Percentiles rank a stretch among this genome's conserved stretches.
These are phyloP conservation scores for Pelargonium fulgidum DNA, from an alignment of 441 rosid genomes.

Conservation along the genomic window DNA sequence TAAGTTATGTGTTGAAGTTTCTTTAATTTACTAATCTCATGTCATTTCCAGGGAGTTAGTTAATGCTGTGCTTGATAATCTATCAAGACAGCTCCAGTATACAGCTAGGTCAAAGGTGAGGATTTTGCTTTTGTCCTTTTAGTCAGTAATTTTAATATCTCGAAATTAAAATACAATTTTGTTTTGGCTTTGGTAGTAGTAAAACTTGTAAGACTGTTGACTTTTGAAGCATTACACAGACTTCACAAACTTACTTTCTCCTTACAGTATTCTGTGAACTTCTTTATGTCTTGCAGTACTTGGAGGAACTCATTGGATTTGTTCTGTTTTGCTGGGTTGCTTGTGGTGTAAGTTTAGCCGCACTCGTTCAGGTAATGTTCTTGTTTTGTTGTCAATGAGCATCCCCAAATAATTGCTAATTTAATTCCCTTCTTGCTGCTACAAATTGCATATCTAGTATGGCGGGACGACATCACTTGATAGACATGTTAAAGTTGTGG, in stretches of 20 bases:
- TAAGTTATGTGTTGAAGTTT: conserved; percentile 13
- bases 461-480: background rate
- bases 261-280: conserved; percentile 5
- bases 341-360: conserved; percentile 81
- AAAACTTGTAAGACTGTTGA: background rate
- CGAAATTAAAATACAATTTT: background rate
- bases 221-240: conserved; percentile 9
- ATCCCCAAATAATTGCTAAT: background rate
- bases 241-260: conserved; percentile 2
- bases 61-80: conserved; percentile 56
- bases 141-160: background rate
- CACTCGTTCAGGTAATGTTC: conserved; percentile 77
- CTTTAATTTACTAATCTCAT: conserved; percentile 22
- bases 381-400: conserved; percentile 9
- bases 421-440: background rate
- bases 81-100: conserved; percentile 75
- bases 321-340: conserved; percentile 86
- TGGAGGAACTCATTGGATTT: conserved; percentile 81
- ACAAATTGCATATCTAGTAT: conserved; percentile 6
- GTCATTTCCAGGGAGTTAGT: conserved; percentile 64
- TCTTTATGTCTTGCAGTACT: conserved; percentile 54
- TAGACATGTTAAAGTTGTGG: background rate
- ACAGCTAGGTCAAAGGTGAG: conserved; percentile 72
- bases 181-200: conserved; percentile 1
- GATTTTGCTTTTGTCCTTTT: background rate